A percentile compares a stretch with the other conserved stretches of the same genome.
phyloP scores from a whole-genome alignment of 208 protist species.

The Sergeia podlipaevii region DNA sequence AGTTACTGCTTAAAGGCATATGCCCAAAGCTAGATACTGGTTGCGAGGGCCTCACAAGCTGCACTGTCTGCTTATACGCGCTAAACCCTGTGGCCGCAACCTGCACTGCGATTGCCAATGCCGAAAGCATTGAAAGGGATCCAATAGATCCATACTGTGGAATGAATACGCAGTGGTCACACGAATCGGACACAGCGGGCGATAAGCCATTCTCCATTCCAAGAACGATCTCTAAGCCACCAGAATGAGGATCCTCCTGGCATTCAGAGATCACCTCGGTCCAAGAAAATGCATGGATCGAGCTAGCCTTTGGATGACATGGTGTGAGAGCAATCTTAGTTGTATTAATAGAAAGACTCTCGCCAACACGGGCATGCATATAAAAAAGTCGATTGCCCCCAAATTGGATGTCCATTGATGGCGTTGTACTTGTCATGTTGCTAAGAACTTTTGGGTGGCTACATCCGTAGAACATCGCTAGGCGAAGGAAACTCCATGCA shows the following conservation, averaged over 20 bases:
- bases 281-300: conserved; percentile 49
- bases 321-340: conserved; percentile 63
- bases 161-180: conserved; percentile 64
- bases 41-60: background rate
- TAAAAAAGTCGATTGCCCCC: conserved; percentile 73
- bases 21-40: conserved; percentile 19
- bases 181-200: conserved; percentile 17
- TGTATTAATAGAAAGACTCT: conserved; percentile 9
- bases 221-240: conserved; percentile 58
- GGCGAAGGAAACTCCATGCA: conserved; percentile 70
- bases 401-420: conserved; percentile 67
- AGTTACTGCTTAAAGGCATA: conserved; percentile 54
- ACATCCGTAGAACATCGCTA: conserved; percentile 72
- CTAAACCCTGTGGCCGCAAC: no score
- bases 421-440: conserved; percentile 34
- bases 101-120: conserved; percentile 71
- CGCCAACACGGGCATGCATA: conserved; percentile 42
- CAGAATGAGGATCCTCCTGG: background rate
- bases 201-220: conserved; percentile 87
- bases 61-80: no score
- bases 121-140: conserved; percentile 79
- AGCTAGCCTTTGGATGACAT: conserved; percentile 36
- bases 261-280: background rate
- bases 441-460: conserved; percentile 66
- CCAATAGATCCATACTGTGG: conserved; percentile 86